Base-by-base conservation (phyloP, 139 green algal species). In the Chlamydomonas incerta region DNA sequence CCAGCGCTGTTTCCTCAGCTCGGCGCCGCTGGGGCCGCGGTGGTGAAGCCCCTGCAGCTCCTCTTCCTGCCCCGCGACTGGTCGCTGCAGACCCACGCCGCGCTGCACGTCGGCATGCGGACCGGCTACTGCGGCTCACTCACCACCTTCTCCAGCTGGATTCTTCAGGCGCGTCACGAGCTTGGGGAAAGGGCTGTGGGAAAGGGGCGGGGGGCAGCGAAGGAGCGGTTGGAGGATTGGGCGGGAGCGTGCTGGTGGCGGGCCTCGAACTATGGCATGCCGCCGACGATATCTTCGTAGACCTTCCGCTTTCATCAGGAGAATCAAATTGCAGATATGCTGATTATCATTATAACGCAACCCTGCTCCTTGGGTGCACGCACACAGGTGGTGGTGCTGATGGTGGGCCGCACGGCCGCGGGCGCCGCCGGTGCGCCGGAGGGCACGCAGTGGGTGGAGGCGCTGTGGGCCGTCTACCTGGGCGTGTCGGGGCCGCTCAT, bases 131-230 rank as follows among this genome's bases (percentile, higher is more conserved):
- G 96, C 71, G 96, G 96, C 35, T 96, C 90, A 5, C 81, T 98
- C 13, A 98, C 96, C 5, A 98, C 96, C 1, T 98, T 97, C 86
- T 92, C 95, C 6, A 93, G 90, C 77, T 98, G 96, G 96, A 80
- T 93, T 23, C 24, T 93, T n/a, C 89, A 95, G 69, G 57, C 41
- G 8, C 41, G 41, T 50, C 41, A 8, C 6, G 41, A 8, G 41
- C 8, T 50, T 69, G 10, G 33, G 21, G 37, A 14, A 50, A 15
- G 70, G 14, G 34, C 52, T 33, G 26, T 2, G n/a, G 68, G 34
- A 13, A 10, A 33, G 1, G 62, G 62, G 62, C 26, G 26, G 24
- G 62, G 10, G 23, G 62, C 2, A 2, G 26, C 62, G 3, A 20
- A 23, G 26, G 26, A 1, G n/a, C n/a, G n/a, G n/a, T n/a, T n/a